Percentiles rank a stretch among this genome's conserved stretches.
Conservation (phyloP, 2,329 filamentous ascomycete genomes). For the Aspergillus udagawae region DNA sequence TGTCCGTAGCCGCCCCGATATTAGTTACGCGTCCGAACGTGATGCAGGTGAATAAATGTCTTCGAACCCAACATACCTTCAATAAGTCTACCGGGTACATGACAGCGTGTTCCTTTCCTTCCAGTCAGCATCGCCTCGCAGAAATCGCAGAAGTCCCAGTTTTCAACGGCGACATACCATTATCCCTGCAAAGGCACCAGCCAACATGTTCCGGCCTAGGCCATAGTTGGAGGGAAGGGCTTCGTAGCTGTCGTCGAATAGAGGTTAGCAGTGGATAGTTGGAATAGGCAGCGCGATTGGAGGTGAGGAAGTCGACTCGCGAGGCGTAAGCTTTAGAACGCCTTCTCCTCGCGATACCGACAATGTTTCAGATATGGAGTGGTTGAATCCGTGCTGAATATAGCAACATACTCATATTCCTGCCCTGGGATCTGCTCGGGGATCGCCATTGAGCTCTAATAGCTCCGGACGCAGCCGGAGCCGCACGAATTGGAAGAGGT, state of each 20-base stretch:
- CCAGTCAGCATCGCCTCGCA: slow-evolving; percentile 13
- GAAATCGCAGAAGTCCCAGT: slow-evolving; percentile 1
- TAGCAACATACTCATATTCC: slow-evolving; percentile 44
- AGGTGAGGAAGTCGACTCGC: slow-evolving; percentile 1
- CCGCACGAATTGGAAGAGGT: slow-evolving; percentile 15
- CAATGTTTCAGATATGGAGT: neutral
- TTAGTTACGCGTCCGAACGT: slow-evolving; percentile 1
- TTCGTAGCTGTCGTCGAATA: slow-evolving; percentile 66
- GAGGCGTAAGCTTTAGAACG: neutral
- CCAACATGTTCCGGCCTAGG: slow-evolving; percentile 88
- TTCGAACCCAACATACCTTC: slow-evolving; percentile 62
- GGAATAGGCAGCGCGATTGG: neutral
- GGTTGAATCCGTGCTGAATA: neutral
- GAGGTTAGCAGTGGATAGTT: slow-evolving; percentile 17
- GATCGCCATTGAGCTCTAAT: slow-evolving; percentile 38
- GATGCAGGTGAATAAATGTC: neutral
- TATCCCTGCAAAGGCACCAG: slow-evolving; percentile 94
- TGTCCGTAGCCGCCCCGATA: slow-evolving; percentile 35
- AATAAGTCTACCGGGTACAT: slow-evolving; percentile 99
- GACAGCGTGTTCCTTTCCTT: slow-evolving; percentile 81
- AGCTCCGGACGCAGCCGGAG: slow-evolving; percentile 34
- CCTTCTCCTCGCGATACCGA: neutral
- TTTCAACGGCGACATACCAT: slow-evolving; percentile 59
- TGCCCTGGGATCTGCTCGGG: slow-evolving; percentile 40
- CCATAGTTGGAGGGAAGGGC: slow-evolving; percentile 91